These are phyloP conservation scores for Elsinoe batatas DNA, from an alignment of 2,329 filamentous ascomycete species.

Conservation along the genomic window DNA sequence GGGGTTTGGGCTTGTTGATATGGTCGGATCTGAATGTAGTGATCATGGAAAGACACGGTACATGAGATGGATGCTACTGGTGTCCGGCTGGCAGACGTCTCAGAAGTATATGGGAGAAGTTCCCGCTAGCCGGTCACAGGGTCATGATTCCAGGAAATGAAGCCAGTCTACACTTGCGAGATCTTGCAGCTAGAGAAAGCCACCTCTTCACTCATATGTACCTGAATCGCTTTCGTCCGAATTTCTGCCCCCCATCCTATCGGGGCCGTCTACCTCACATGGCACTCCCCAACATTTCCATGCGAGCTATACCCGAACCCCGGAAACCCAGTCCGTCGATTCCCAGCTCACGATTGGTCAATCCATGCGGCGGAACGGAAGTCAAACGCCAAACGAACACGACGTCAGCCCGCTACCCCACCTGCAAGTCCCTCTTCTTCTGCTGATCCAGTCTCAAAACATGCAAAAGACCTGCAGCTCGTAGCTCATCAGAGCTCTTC, in stretches of 20 bases:
- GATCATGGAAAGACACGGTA: background rate
- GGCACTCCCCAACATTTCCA: background rate
- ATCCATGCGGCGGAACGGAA: background rate
- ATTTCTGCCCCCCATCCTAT: too few species aligned
- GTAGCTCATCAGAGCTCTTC: background rate
- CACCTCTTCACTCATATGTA: too few species aligned
- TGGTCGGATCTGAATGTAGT: background rate
- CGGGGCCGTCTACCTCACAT: background rate
- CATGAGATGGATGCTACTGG: too few species aligned
- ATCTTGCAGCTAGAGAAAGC: background rate
- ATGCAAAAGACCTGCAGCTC: background rate
- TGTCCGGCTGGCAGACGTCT: too few species aligned
- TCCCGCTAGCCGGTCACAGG: background rate
- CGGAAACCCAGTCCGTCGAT: background rate
- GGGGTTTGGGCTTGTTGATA: constrained; percentile 75
- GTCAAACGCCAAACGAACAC: background rate
- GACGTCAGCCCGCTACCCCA: background rate
- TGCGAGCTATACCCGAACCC: background rate
- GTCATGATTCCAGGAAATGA: too few species aligned
- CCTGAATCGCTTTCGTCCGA: background rate
- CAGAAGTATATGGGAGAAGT: background rate
- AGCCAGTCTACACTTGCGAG: too few species aligned
- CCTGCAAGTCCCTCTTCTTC: background rate
- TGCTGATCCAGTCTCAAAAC: too few species aligned
- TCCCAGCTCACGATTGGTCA: background rate